Percentiles rank a stretch among this genome's conserved stretches.
These are phyloP conservation scores for Skeletonema potamos DNA, from an alignment of 108 stramenopile genomes.

Conservation along the genomic window DNA sequence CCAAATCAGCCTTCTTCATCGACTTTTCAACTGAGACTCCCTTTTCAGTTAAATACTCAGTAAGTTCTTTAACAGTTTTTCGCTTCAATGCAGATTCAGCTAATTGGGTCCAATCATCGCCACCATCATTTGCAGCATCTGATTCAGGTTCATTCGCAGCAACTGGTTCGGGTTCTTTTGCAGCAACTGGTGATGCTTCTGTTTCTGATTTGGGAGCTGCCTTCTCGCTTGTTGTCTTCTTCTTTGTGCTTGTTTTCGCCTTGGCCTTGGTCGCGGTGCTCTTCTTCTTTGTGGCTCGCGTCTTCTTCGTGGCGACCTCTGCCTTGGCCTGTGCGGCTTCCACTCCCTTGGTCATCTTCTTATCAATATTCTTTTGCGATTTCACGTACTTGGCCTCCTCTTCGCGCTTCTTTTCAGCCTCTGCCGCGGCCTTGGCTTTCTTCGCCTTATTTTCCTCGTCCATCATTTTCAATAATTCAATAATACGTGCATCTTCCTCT, in stretches of 20 bases:
- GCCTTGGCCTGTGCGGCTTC: conserved; percentile 32
- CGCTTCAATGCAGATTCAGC: conserved; percentile 40
- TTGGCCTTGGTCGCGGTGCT: conserved; percentile 1
- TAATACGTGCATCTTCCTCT: conserved; percentile 30
- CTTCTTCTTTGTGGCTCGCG: neutral
- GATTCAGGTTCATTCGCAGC: too few species aligned
- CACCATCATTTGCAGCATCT: neutral
- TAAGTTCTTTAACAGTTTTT: conserved; percentile 42
- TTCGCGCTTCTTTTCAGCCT: conserved; percentile 31
- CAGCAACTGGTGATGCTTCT: too few species aligned
- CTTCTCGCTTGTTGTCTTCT: conserved; percentile 10
- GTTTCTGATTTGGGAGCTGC: neutral
- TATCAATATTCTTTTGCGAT: conserved; percentile 18
- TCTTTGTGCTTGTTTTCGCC: conserved; percentile 7
- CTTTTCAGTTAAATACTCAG: conserved; percentile 37
- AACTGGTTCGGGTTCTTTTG: too few species aligned
- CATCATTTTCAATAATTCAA: conserved; percentile 39
- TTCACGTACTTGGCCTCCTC: conserved; percentile 25
- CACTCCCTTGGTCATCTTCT: conserved; percentile 26
- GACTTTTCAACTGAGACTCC: conserved; percentile 28
- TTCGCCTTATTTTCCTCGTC: conserved; percentile 39
- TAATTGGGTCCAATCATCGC: conserved; percentile 29
- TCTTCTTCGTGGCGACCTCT: conserved; percentile 26
- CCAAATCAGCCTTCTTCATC: conserved; percentile 37
- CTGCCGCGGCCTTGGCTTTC: conserved; percentile 8